Evolutionary conservation across 257 asterid genomes (phyloP).

Genomic region (Ballota nigra): DNA sequence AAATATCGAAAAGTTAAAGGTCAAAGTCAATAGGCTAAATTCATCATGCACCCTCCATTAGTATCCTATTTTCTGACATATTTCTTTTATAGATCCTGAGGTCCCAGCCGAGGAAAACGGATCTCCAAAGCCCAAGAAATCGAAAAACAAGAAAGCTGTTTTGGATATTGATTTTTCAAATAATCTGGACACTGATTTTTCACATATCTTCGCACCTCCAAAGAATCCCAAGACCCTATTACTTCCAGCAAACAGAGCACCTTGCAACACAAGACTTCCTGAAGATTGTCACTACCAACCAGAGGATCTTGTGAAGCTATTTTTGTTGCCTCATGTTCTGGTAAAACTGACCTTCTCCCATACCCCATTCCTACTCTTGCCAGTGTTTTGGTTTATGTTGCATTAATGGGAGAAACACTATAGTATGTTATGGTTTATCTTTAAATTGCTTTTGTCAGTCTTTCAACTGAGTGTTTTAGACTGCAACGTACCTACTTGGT

Average conservation of each 20-base stretch:
- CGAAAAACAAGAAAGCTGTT: constrained; percentile 57
- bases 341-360: constrained; percentile 38
- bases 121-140: constrained; percentile 62
- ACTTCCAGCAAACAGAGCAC: constrained; percentile 65
- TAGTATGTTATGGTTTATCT: not conserved
- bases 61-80: constrained; percentile 7
- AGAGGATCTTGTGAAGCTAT: constrained; percentile 92
- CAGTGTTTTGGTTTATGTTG: not conserved
- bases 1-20: constrained; percentile 81
- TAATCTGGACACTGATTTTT: constrained; percentile 51
- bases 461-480: too few species aligned
- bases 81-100: constrained; percentile 48
- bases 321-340: constrained; percentile 77
- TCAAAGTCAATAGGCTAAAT: constrained; percentile 24
- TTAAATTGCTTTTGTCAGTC: too few species aligned
- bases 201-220: constrained; percentile 72
- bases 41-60: constrained; percentile 5
- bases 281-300: constrained; percentile 98
- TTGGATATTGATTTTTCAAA: constrained; percentile 65
- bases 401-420: not conserved
- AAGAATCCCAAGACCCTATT: constrained; percentile 79
- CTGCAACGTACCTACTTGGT: too few species aligned
- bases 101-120: constrained; percentile 49
- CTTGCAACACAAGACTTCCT: constrained; percentile 79
- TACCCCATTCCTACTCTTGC: not conserved